Evolutionary conservation across 1,139 yeast genomes (phyloP).

Genomic region (Magnusiomyces fungicola): DNA sequence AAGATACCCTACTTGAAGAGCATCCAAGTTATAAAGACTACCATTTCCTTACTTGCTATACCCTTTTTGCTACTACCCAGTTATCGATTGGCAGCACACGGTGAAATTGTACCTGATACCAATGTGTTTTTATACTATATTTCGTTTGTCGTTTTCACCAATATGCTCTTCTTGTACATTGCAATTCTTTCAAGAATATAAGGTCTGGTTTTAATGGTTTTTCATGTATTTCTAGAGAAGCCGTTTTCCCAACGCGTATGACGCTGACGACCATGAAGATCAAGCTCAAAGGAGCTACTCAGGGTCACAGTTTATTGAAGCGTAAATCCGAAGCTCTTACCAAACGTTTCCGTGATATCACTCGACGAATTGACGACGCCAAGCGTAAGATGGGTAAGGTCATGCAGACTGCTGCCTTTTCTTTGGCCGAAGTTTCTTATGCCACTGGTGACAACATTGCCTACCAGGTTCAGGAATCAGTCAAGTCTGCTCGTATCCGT

Average conservation of each 20-base stretch:
- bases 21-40: too few relatives aligned
- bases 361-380: slow-evolving; percentile 89
- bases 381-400: slow-evolving; percentile 97
- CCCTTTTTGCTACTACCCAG: too few relatives aligned
- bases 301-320: slow-evolving; percentile 87
- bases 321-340: slow-evolving; percentile 96
- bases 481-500: slow-evolving; percentile 76
- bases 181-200: too few relatives aligned
- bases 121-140: too few relatives aligned
- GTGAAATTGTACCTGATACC: too few relatives aligned
- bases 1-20: too few relatives aligned
- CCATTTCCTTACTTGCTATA: too few relatives aligned
- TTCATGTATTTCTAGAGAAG: slow-evolving; percentile 28
- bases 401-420: slow-evolving; percentile 97
- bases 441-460: slow-evolving; percentile 96
- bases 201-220: too few relatives aligned
- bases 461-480: slow-evolving; percentile 93
- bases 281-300: slow-evolving; percentile 94
- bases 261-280: slow-evolving; percentile 91
- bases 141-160: too few relatives aligned
- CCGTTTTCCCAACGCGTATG: slow-evolving; percentile 92
- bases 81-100: too few relatives aligned
- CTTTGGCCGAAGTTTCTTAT: slow-evolving; percentile 92
- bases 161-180: too few relatives aligned
- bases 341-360: slow-evolving; percentile 90